Percentiles rank a stretch among this genome's conserved stretches.
Evolutionary conservation across 2,329 filamentous ascomycete genomes (phyloP).

Genomic region (Ophiostoma angusticollis): DNA sequence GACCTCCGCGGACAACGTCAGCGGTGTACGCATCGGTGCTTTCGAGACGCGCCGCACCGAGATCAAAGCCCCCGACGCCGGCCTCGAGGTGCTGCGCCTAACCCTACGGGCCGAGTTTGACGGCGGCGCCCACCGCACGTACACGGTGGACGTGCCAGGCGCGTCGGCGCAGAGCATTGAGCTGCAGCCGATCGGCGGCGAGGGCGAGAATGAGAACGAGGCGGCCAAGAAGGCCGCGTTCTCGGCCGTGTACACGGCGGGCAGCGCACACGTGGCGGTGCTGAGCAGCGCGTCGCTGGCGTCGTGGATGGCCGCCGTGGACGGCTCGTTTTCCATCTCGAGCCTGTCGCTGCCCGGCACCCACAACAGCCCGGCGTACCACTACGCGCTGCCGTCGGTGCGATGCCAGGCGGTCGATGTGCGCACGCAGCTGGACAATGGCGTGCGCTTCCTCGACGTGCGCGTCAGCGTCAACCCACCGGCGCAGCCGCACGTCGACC

Average conservation of each 20-base stretch:
- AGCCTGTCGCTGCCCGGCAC: constrained; percentile 85
- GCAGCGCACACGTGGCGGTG: constrained; percentile 45
- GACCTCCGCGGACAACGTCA: constrained; percentile 41
- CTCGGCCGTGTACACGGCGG: constrained; percentile 52
- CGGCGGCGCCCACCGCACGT: constrained; percentile 29
- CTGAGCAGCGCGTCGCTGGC: constrained; percentile 58
- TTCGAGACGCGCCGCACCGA: constrained; percentile 55
- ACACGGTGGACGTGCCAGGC: constrained; percentile 62
- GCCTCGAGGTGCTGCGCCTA: constrained; percentile 57
- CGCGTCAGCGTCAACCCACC: constrained; percentile 45
- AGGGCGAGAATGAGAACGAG: neutral
- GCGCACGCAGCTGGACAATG: constrained; percentile 69
- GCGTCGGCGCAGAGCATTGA: constrained; percentile 44
- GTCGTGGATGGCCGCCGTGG: constrained; percentile 70
- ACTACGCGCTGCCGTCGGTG: constrained; percentile 79
- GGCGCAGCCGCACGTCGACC: constrained; percentile 33
- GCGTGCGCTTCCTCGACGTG: constrained; percentile 89
- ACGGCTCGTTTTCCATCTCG: constrained; percentile 59
- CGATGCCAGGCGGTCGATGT: constrained; percentile 79
- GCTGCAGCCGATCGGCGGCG: constrained; percentile 39
- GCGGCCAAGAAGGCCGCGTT: constrained; percentile 37
- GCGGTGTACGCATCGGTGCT: constrained; percentile 46
- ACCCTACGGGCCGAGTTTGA: constrained; percentile 46
- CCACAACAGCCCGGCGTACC: constrained; percentile 81
- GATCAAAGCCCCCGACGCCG: constrained; percentile 43